These are phyloP conservation scores for Abortiporus biennis DNA, from an alignment of 1,284 basidiomycete genomes.

Conservation along the genomic window DNA sequence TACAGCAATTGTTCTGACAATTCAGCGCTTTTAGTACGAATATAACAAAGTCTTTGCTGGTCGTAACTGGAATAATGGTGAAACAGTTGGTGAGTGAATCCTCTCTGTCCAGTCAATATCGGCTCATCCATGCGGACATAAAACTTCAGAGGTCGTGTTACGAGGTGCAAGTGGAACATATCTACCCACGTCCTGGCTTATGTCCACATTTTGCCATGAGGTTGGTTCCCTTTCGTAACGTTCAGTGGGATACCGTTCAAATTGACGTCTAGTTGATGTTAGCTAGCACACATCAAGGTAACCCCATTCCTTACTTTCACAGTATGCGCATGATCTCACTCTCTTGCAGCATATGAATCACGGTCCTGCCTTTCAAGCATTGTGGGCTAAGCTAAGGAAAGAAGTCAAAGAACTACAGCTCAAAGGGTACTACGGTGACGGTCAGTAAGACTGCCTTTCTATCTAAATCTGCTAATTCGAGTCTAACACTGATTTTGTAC, in stretches of 20 bases:
- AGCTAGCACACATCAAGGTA: slow-evolving; percentile 79
- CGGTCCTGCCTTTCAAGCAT: slow-evolving; percentile 62
- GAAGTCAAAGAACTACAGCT: slow-evolving; percentile 66
- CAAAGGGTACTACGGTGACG: slow-evolving; percentile 76
- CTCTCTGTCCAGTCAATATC: background rate
- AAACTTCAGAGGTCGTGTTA: slow-evolving; percentile 59
- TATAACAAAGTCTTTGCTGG: slow-evolving; percentile 72
- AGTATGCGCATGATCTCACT: background rate
- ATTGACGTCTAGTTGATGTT: background rate
- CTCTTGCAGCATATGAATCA: slow-evolving; percentile 70
- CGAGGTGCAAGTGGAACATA: slow-evolving; percentile 54
- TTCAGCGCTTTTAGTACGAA: slow-evolving; percentile 47
- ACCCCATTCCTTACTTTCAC: slow-evolving; percentile 5
- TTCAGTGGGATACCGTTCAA: background rate
- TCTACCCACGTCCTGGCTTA: slow-evolving; percentile 56
- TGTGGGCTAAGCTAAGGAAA: slow-evolving; percentile 56
- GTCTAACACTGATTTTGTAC: slow-evolving; percentile 6
- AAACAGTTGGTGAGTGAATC: slow-evolving; percentile 54
- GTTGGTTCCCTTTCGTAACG: slow-evolving; percentile 36
- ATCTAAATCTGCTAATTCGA: slow-evolving; percentile 3
- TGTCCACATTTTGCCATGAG: slow-evolving; percentile 80
- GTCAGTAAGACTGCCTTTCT: slow-evolving; percentile 28
- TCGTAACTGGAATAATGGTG: slow-evolving; percentile 76
- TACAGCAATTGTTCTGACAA: too few relatives aligned
- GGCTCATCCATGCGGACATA: background rate